Evolutionary conservation across 2,329 filamentous ascomycete species (phyloP).

Genomic region (Penicillium sp.): DNA sequence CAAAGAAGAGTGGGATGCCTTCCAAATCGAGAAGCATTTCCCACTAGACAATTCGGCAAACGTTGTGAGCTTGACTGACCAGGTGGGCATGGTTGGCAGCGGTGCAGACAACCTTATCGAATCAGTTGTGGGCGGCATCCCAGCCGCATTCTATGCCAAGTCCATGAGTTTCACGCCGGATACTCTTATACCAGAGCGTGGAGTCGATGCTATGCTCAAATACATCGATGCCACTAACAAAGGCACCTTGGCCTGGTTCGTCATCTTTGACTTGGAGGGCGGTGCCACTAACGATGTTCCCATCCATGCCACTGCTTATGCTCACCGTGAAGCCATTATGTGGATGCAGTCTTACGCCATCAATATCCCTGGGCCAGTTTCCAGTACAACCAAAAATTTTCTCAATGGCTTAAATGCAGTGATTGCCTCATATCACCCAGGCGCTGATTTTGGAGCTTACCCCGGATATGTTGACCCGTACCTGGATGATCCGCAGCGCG

Average conservation of each 20-base stretch:
- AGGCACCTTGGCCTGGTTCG: slow-evolving; percentile 54
- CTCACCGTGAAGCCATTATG: slow-evolving; percentile 59
- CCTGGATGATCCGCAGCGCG: slow-evolving; percentile 44
- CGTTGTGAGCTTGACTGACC: slow-evolving; percentile 26
- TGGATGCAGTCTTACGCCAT: slow-evolving; percentile 60
- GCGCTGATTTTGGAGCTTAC: slow-evolving; percentile 49
- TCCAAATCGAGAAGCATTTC: slow-evolving; percentile 27
- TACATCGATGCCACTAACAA: slow-evolving; percentile 50
- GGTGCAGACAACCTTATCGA: slow-evolving; percentile 25
- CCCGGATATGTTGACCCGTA: slow-evolving; percentile 58
- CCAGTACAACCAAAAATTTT: slow-evolving; percentile 47
- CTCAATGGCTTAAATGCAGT: slow-evolving; percentile 48
- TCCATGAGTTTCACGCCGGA: slow-evolving; percentile 51
- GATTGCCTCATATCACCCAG: slow-evolving; percentile 28
- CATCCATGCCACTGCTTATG: slow-evolving; percentile 55
- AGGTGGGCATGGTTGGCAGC: slow-evolving; percentile 26
- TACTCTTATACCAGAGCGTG: slow-evolving; percentile 43
- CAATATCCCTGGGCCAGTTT: slow-evolving; percentile 44
- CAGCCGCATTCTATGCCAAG: slow-evolving; percentile 54
- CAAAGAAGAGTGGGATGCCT: slow-evolving; percentile 50
- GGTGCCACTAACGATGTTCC: slow-evolving; percentile 56
- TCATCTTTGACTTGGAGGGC: slow-evolving; percentile 59
- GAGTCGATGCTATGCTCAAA: slow-evolving; percentile 49
- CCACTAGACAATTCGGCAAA: slow-evolving; percentile 18
- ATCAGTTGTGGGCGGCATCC: slow-evolving; percentile 35